Base-by-base conservation (phyloP, 768 basidiomycete genomes). In the Tephrocybe sp. region DNA sequence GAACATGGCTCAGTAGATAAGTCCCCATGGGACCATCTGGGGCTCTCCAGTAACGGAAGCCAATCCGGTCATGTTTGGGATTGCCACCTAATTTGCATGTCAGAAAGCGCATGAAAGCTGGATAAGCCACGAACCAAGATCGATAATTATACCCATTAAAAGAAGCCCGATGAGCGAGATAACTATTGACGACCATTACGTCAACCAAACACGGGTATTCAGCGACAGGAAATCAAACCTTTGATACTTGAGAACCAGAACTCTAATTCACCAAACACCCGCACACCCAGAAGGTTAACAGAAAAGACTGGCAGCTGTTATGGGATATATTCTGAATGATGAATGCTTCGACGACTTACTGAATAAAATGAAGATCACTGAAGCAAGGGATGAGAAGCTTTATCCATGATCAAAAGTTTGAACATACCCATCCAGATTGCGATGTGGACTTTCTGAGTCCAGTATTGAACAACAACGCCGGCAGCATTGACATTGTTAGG, bases 191-290 rank as follows among this genome's bases (percentile, higher is more conserved):
- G 14, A 17, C 13, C 22, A 10, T 33, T 19, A 12, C 31, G 34
- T 4, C 12, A 8, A 31, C 4, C 4, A 33, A n/a, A 6, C 20
- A 9, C 0, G 36, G n/a, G 11, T 13, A 41, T 23, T 8, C 12
- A 16, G 30, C 17, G 32, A 26, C 6, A 36, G 44, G 32, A 30
- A 7, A 45, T 13, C 63, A 12, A 52, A 62, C 89, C 75, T 65
- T 90, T 89, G 64, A 90, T 74, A 48, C 80, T 78, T 49, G 82
- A 85, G 59, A 80, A 78, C 83, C 84, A 86, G 66, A 86, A 87
- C 60, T 86, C 84, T n/a, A 86, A 68, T 61, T 88, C 85, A 45
- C 85, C 84, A 51, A 87, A 87, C 5, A 84, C 74, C 1, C 80
- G 77, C 17, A 87, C 77, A 38, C 83, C 84, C 36, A 85, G 70